Evolutionary conservation across 495 filamentous ascomycete species (phyloP).

Genomic region (Penicillium flavigenum): DNA sequence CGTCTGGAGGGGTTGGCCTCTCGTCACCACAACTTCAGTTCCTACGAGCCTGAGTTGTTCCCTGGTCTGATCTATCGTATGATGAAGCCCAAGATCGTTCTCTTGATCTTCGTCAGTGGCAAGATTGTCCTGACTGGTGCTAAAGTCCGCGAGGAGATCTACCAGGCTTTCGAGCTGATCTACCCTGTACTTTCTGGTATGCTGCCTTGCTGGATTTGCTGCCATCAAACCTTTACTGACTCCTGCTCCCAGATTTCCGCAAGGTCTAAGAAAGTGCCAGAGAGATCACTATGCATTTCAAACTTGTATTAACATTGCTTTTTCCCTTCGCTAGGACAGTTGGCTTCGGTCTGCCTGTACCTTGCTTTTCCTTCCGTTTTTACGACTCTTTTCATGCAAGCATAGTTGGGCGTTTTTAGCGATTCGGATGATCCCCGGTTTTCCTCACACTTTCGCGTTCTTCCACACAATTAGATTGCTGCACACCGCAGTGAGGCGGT

Average conservation of each 20-base stretch:
- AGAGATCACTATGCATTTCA: constrained; percentile 36
- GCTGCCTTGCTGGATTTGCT: constrained; percentile 13
- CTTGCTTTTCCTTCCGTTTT: constrained; percentile 19
- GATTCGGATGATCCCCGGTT: constrained; percentile 40
- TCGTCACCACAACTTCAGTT: constrained; percentile 98
- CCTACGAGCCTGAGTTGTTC: constrained; percentile 98
- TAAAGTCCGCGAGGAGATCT: constrained; percentile 98
- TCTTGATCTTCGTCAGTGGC: constrained; percentile 97
- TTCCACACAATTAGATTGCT: constrained; percentile 52
- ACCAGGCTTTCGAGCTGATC: constrained; percentile 98
- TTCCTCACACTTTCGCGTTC: constrained; percentile 21
- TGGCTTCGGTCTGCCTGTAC: constrained; percentile 17
- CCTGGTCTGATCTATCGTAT: constrained; percentile 99
- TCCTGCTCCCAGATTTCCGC: constrained; percentile 60
- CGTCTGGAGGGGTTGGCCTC: constrained; percentile 92
- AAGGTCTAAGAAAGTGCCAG: constrained; percentile 49
- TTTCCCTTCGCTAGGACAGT: constrained; percentile 45
- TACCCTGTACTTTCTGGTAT: constrained; percentile 94
- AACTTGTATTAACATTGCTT: constrained; percentile 59
- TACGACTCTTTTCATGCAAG: constrained; percentile 46
- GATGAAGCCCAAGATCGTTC: constrained; percentile 99
- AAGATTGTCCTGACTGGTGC: constrained; percentile 98
- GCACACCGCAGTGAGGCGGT: constrained; percentile 51
- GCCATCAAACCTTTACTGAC: constrained; percentile 1
- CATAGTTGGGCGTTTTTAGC: constrained; percentile 53